These are phyloP conservation scores for Calamus simplicifolius DNA, from an alignment of 176 grass and related monocot genomes.

Conservation along the genomic window DNA sequence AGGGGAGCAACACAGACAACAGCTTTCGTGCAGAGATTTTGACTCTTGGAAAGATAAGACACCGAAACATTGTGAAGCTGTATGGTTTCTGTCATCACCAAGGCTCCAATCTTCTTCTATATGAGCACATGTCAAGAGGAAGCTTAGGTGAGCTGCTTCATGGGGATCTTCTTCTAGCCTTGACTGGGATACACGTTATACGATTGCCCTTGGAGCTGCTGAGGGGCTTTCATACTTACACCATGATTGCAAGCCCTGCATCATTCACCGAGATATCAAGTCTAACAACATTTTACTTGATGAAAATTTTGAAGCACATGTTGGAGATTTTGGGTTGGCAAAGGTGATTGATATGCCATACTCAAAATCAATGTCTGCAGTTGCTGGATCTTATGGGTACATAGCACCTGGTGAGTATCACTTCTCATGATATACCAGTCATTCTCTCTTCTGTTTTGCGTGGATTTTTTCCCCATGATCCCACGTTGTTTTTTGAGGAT, in stretches of 20 bases:
- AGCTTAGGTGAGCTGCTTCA: constrained; percentile 96
- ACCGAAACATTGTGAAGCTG: constrained; percentile 96
- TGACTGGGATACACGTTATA: constrained; percentile 83
- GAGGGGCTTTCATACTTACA: constrained; percentile 96
- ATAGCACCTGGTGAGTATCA: constrained; percentile 81
- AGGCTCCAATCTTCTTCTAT: constrained; percentile 90
- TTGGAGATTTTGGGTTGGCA: constrained; percentile 97
- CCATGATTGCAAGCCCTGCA: constrained; percentile 87
- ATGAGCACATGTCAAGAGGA: constrained; percentile 90
- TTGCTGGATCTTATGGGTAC: constrained; percentile 97
- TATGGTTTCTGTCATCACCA: constrained; percentile 89
- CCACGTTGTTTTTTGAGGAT: too few species aligned
- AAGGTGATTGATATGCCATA: constrained; percentile 97
- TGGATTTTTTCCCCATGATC: too few species aligned
- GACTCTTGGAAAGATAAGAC: constrained; percentile 97
- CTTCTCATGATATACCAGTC: too few species aligned
- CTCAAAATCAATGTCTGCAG: constrained; percentile 92
- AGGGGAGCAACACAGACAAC: constrained; percentile 87
- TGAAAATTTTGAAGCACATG: constrained; percentile 98
- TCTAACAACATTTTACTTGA: constrained; percentile 98
- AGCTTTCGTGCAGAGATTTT: constrained; percentile 91
- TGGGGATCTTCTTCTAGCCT: constrained; percentile 59
- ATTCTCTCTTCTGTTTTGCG: too few species aligned
- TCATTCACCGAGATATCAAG: constrained; percentile 96
- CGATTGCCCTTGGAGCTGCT: constrained; percentile 75